Conservation (phyloP, 176 grass and related monocot species). For the Cocos nucifera region DNA sequence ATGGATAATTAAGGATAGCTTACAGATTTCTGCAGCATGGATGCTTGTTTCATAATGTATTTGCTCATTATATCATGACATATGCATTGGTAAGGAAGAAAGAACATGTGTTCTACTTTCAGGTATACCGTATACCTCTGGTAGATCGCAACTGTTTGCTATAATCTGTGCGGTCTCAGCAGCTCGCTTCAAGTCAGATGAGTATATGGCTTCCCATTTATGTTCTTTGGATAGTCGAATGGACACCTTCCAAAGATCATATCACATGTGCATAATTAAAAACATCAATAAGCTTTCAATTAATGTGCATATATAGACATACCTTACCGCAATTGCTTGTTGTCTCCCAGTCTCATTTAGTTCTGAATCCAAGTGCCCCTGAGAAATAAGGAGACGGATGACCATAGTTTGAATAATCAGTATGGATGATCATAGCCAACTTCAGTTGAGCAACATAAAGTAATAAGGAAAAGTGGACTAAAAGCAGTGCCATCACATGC, state of each 20-base stretch:
- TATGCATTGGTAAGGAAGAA: neutral
- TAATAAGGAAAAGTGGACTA: no score
- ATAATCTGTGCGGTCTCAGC: conserved; percentile 68
- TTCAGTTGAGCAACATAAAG: no score
- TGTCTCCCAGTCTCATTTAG: conserved; percentile 77
- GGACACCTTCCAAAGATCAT: conserved; percentile 45
- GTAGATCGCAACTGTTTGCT: conserved; percentile 48
- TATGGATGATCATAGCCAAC: no score
- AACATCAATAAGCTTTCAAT: neutral
- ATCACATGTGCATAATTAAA: conserved; percentile 31
- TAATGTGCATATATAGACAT: conserved; percentile 1
- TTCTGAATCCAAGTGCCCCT: conserved; percentile 73
- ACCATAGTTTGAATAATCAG: no score
- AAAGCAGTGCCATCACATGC: neutral
- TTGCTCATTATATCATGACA: neutral
- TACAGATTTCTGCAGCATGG: no score
- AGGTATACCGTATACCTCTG: conserved; percentile 61
- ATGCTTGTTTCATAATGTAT: no score
- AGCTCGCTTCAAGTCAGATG: conserved; percentile 86
- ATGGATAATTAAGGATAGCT: no score
- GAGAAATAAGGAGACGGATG: neutral
- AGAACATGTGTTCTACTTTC: neutral
- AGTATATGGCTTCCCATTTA: conserved; percentile 63
- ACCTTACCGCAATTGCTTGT: conserved; percentile 69
- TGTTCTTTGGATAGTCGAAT: conserved; percentile 54